phyloP scores from a whole-genome alignment of 2,329 filamentous ascomycete species.

The Magnaporthales sp. region DNA sequence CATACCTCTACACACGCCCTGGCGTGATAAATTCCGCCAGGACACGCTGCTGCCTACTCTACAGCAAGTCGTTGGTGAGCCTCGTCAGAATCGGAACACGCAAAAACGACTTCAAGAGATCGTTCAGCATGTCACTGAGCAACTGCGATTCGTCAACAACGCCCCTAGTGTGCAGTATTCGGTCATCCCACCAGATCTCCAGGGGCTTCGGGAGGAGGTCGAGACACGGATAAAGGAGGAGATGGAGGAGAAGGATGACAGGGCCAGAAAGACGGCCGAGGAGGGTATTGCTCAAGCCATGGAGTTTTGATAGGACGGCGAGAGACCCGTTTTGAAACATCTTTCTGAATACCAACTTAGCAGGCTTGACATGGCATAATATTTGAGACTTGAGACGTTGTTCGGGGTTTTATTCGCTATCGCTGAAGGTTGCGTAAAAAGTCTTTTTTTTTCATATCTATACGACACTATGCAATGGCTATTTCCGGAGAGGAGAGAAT shows the following conservation, averaged over 20 bases:
- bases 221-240: conserved; percentile 61
- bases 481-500: background rate
- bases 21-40: conserved; percentile 80
- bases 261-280: conserved; percentile 42
- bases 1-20: conserved; percentile 74
- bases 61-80: conserved; percentile 60
- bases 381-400: background rate
- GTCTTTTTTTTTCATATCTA: background rate
- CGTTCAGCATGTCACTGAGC: conserved; percentile 70
- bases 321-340: conserved; percentile 3
- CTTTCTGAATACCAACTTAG: background rate
- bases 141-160: conserved; percentile 74
- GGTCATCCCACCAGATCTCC: conserved; percentile 69
- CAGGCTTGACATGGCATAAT: background rate
- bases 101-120: conserved; percentile 68
- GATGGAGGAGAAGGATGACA: conserved; percentile 48
- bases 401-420: background rate
- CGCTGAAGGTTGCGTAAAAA: background rate
- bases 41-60: conserved; percentile 84
- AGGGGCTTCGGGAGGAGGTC: conserved; percentile 57
- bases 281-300: conserved; percentile 48
- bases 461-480: background rate
- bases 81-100: conserved; percentile 69
- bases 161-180: conserved; percentile 84
- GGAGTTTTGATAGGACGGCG: conserved; percentile 32